A percentile compares a stretch with the other conserved stretches of the same genome.
Conservation (phyloP, 163 green algal species). For the Scenedesmus sp. region DNA sequence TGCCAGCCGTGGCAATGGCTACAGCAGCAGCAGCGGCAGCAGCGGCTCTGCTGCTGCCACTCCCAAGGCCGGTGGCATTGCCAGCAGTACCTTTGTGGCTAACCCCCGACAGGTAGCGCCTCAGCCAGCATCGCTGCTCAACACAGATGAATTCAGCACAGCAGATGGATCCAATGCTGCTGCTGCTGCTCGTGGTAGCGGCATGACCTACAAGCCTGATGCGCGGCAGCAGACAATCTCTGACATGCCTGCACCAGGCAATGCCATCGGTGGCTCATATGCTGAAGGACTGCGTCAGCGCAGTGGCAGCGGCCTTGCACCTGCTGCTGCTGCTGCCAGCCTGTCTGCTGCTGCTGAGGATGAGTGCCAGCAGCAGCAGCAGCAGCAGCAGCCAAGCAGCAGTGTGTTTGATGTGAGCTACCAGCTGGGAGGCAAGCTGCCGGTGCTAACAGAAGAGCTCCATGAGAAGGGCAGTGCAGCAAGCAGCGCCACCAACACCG, state of each 20-base stretch:
- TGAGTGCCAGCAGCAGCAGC: not conserved
- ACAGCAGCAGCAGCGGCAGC: not conserved
- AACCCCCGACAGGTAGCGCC: not conserved
- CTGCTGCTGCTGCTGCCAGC: not conserved
- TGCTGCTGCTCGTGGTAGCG: too few relatives aligned
- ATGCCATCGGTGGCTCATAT: not conserved
- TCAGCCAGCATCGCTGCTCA: not conserved
- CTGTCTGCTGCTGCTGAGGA: not conserved
- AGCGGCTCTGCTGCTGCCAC: not conserved
- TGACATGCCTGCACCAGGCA: not conserved
- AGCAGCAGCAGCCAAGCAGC: not conserved
- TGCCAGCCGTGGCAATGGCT: not conserved
- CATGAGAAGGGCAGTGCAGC: not conserved
- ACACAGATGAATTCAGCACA: not conserved
- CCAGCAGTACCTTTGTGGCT: not conserved
- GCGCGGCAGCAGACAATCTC: not conserved
- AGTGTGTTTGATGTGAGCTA: constrained; percentile 1
- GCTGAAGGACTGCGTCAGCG: not conserved
- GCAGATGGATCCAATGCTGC: not conserved
- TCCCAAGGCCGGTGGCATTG: not conserved
- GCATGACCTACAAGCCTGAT: not conserved
- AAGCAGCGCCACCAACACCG: not conserved
- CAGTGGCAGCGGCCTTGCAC: not conserved
- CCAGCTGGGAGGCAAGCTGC: constrained; percentile 22
- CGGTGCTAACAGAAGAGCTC: constrained; percentile 7